Conservation (phyloP, 768 basidiomycete genomes). For the Amanita jacksonii region DNA sequence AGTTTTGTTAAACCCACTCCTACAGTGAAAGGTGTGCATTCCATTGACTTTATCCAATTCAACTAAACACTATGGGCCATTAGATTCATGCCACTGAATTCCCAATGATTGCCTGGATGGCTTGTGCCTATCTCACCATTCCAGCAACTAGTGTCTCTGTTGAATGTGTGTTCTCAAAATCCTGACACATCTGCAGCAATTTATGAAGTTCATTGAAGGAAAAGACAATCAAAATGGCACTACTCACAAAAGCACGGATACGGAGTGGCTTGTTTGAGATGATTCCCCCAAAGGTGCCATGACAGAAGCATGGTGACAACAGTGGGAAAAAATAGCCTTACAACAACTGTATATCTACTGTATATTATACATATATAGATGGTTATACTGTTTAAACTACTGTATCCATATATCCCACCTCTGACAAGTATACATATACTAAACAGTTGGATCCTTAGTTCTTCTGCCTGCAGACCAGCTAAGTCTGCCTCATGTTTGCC, state of each 20-base stretch:
- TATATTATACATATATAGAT: slow-evolving; percentile 31
- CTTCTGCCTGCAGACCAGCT: too few species aligned
- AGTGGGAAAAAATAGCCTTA: background rate
- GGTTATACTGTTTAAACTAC: slow-evolving; percentile 32
- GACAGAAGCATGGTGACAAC: background rate
- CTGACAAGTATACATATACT: too few species aligned
- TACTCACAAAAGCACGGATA: slow-evolving; percentile 23
- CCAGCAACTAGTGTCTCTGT: slow-evolving; percentile 24
- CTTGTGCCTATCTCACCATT: slow-evolving; percentile 23
- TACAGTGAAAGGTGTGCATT: slow-evolving; percentile 23
- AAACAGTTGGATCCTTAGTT: too few species aligned
- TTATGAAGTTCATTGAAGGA: slow-evolving; percentile 19
- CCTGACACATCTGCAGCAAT: slow-evolving; percentile 21
- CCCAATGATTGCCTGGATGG: slow-evolving; percentile 20
- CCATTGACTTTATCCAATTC: slow-evolving; percentile 1
- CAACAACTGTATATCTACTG: slow-evolving; percentile 38
- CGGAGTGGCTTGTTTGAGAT: slow-evolving; percentile 11
- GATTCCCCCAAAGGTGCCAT: background rate
- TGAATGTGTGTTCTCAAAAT: slow-evolving; percentile 22
- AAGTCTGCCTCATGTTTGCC: too few species aligned
- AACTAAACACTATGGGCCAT: background rate
- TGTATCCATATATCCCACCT: slow-evolving; percentile 26
- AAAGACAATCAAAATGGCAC: slow-evolving; percentile 17
- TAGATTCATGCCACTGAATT: slow-evolving; percentile 17
- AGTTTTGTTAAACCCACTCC: slow-evolving; percentile 13